phyloP scores from a whole-genome alignment of 2,329 filamentous ascomycete genomes.

The Epichloe coenophiala region DNA sequence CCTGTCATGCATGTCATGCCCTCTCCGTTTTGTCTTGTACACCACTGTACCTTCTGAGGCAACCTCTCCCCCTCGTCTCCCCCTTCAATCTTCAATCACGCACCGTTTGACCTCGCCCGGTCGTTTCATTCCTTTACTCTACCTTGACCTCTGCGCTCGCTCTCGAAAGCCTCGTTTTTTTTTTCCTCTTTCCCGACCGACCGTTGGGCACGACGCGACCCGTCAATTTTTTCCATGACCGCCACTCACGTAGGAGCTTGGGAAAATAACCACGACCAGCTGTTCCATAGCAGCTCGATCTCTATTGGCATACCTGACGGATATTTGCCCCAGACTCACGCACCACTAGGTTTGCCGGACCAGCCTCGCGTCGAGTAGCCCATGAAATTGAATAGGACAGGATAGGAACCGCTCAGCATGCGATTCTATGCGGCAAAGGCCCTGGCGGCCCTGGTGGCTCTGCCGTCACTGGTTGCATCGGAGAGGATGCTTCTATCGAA shows the following conservation, averaged over 20 bases:
- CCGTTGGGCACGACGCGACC: background rate
- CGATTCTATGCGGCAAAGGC: background rate
- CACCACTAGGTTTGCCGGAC: too few species aligned
- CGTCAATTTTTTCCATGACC: background rate
- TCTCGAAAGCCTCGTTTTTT: background rate
- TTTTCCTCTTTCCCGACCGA: background rate
- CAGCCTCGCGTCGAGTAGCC: background rate
- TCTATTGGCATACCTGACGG: too few species aligned
- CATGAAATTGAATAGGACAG: background rate
- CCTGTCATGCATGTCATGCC: too few species aligned
- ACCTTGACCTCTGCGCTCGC: background rate
- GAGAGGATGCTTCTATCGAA: conserved; percentile 27
- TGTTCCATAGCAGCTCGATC: too few species aligned
- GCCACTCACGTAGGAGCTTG: background rate
- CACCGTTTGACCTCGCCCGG: background rate
- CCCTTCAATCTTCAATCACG: too few species aligned
- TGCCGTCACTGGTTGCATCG: conserved; percentile 3
- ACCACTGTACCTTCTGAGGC: too few species aligned
- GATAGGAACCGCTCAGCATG: background rate
- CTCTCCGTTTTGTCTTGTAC: too few species aligned
- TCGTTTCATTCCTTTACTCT: background rate
- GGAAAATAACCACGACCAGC: background rate
- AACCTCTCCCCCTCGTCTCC: too few species aligned
- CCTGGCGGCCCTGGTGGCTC: conserved; percentile 2
- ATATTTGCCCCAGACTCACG: too few species aligned